phyloP scores from a whole-genome alignment of 2,329 filamentous ascomycete genomes.

The Phoma sp. region DNA sequence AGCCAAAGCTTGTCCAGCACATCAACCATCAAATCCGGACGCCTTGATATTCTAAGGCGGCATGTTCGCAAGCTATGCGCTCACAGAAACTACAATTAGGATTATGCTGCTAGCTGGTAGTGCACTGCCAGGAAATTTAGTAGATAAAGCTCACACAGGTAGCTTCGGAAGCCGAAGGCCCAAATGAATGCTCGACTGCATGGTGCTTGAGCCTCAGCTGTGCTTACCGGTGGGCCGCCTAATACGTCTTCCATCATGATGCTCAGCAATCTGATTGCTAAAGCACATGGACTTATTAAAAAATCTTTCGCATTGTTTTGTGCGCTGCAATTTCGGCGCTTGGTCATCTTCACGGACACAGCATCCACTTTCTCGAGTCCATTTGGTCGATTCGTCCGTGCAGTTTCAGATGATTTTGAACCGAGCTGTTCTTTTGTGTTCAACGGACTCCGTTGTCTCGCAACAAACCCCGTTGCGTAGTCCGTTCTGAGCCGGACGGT shows the following conservation, averaged over 20 bases:
- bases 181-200: not conserved
- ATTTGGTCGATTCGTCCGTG: not conserved
- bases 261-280: not conserved
- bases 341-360: not conserved
- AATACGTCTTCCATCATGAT: not conserved
- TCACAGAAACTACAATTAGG: not conserved
- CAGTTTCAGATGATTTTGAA: not conserved
- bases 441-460: slow-evolving; percentile 4
- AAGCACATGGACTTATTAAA: not conserved
- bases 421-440: not conserved
- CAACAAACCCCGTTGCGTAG: not conserved
- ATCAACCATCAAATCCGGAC: not conserved
- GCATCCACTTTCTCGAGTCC: not conserved
- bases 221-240: slow-evolving; percentile 1
- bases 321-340: not conserved
- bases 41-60: not conserved
- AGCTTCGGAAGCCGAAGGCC: slow-evolving; percentile 2
- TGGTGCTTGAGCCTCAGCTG: not conserved
- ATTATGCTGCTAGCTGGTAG: not conserved
- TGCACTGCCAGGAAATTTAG: not conserved
- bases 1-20: not conserved
- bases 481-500: not conserved
- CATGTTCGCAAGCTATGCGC: no score
- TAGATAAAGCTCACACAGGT: not conserved
- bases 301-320: not conserved